phyloP scores from a whole-genome alignment of 129 eudicot genomes.

The Flaveria ramosissima region DNA sequence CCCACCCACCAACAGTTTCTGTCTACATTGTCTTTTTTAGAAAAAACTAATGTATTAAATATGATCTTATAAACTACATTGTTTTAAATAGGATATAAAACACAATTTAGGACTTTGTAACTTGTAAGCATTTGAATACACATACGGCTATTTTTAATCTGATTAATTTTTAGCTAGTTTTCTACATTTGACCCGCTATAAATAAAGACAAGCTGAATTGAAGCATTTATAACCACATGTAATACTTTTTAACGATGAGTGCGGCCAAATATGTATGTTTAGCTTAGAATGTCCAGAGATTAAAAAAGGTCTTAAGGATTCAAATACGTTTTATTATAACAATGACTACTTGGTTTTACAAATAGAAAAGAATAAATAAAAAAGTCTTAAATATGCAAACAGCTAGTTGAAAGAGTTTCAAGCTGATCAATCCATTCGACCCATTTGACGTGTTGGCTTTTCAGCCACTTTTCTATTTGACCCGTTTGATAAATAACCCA shows the following conservation, averaged over 20 bases:
- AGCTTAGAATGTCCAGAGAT: background rate
- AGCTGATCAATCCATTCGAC: background rate
- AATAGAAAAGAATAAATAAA: background rate
- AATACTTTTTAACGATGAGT: background rate
- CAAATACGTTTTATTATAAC: background rate
- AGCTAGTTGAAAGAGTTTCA: background rate
- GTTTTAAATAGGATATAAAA: background rate
- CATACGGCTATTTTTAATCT: background rate
- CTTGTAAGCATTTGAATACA: background rate
- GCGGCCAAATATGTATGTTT: background rate
- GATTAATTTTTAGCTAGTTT: background rate
- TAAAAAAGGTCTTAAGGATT: too few species aligned
- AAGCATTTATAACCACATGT: background rate
- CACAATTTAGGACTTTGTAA: background rate
- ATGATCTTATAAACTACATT: background rate
- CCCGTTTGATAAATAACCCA: background rate
- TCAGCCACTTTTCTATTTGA: background rate
- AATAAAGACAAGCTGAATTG: background rate
- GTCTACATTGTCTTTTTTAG: background rate
- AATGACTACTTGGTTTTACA: background rate
- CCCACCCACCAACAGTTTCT: constrained; percentile 11
- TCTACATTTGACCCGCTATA: background rate
- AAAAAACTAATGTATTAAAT: background rate
- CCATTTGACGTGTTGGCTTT: background rate
- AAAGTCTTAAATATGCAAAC: background rate